These are phyloP conservation scores for Picochlorum sp. DNA, from an alignment of 139 green algal species.

Conservation along the genomic window DNA sequence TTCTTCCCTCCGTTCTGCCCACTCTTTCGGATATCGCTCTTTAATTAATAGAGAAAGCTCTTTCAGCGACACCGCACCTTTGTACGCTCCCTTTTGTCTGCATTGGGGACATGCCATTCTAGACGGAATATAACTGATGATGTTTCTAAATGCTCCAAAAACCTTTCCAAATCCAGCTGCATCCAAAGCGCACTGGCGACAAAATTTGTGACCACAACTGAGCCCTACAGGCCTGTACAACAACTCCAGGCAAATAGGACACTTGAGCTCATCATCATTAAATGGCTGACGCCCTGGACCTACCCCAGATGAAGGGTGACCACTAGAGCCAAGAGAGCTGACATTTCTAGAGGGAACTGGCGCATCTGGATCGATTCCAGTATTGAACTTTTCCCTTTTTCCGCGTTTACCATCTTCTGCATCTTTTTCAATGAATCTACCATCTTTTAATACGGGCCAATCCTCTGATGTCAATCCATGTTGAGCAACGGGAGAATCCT, in stretches of 20 bases:
- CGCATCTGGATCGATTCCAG: neutral
- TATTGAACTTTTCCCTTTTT: neutral
- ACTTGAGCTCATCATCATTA: constrained; percentile 16
- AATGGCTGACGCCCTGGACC: constrained; percentile 5
- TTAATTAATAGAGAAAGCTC: constrained; percentile 17
- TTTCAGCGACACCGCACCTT: constrained; percentile 12
- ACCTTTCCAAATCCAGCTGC: constrained; percentile 17
- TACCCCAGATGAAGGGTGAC: neutral
- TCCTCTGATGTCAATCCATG: neutral
- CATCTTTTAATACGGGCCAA: constrained; percentile 1
- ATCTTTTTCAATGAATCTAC: neutral
- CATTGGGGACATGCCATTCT: constrained; percentile 26
- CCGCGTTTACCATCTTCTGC: neutral
- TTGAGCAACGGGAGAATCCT: neutral
- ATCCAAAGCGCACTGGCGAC: constrained; percentile 27
- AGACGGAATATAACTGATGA: constrained; percentile 14
- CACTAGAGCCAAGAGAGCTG: neutral
- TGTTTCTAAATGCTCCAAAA: constrained; percentile 21
- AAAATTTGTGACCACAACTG: constrained; percentile 38
- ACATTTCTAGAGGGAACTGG: neutral
- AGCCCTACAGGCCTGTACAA: constrained; percentile 39
- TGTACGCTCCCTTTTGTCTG: constrained; percentile 19
- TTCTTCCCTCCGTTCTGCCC: constrained; percentile 11
- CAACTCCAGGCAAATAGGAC: constrained; percentile 32
- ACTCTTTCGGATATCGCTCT: constrained; percentile 13